Percentiles rank a stretch among this genome's conserved stretches.
These are phyloP conservation scores for Microbotryum saponariae DNA, from an alignment of 1,284 basidiomycete species.

Conservation along the genomic window DNA sequence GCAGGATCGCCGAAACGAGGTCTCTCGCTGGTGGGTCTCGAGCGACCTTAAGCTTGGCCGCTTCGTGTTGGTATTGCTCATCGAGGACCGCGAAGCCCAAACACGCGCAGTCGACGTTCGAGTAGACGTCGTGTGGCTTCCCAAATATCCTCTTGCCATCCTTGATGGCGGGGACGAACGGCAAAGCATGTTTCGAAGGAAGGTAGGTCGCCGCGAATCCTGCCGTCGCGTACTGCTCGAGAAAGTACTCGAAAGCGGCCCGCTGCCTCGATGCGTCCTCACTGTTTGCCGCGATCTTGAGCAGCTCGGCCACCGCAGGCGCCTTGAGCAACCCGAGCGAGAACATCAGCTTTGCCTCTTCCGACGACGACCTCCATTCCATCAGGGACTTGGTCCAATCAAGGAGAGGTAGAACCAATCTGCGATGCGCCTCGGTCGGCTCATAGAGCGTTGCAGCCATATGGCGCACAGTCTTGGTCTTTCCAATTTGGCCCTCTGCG, in stretches of 20 bases:
- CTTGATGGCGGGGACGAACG: conserved; percentile 72
- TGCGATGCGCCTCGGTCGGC: conserved; percentile 64
- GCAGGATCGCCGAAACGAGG: conserved; percentile 59
- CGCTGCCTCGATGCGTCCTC: conserved; percentile 48
- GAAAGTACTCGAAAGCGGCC: conserved; percentile 65
- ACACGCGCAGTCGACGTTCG: conserved; percentile 58
- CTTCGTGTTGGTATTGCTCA: conserved; percentile 50
- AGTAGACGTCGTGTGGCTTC: conserved; percentile 69
- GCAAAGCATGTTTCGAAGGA: conserved; percentile 43
- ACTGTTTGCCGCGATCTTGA: conserved; percentile 57
- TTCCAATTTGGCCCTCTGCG: conserved; percentile 36
- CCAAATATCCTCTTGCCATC: conserved; percentile 51
- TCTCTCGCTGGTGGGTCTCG: conserved; percentile 63
- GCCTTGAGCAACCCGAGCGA: conserved; percentile 65
- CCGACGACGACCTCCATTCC: conserved; percentile 70
- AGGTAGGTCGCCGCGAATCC: conserved; percentile 29
- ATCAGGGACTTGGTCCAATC: conserved; percentile 67
- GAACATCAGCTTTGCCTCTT: conserved; percentile 83
- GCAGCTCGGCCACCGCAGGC: conserved; percentile 61
- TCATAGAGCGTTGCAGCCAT: conserved; percentile 56
- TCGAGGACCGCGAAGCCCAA: conserved; percentile 69
- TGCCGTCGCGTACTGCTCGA: conserved; percentile 52
- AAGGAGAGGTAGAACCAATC: conserved; percentile 69
- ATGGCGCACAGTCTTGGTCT: conserved; percentile 45
- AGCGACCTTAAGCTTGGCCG: conserved; percentile 65